These are phyloP conservation scores for Fraxinus baroniana DNA, from an alignment of 305 asterid species.

Conservation along the genomic window DNA sequence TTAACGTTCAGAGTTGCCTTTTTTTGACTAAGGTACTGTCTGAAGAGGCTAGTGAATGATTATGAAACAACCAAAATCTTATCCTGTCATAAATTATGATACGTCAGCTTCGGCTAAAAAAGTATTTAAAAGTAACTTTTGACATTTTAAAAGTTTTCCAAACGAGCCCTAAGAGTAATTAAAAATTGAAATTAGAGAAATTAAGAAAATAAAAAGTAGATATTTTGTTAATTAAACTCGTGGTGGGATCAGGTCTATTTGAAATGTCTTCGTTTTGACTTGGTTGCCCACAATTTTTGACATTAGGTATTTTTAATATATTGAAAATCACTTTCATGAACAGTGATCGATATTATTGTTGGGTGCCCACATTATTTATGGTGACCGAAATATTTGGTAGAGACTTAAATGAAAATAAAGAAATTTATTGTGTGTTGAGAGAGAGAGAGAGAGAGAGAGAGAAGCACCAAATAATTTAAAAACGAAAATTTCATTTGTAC, in stretches of 20 bases:
- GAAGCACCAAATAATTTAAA: neutral
- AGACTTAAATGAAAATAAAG: neutral
- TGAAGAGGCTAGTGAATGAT: neutral
- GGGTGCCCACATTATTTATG: neutral
- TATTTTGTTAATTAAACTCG: neutral
- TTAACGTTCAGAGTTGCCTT: constrained; percentile 18
- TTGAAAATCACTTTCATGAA: neutral
- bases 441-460: neutral
- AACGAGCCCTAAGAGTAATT: neutral
- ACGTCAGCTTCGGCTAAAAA: neutral
- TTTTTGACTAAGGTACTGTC: constrained; percentile 15
- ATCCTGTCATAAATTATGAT: neutral
- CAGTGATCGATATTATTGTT: neutral
- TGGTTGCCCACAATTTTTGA: constrained; percentile 23
- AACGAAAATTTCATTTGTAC: too few relatives aligned
- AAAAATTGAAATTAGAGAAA: neutral
- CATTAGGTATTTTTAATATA: constrained; percentile 1
- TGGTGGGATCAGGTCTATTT: neutral
- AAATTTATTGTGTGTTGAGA: neutral
- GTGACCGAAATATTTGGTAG: neutral
- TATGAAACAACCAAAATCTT: neutral
- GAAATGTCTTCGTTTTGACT: neutral
- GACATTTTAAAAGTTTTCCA: neutral
- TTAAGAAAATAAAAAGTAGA: neutral
- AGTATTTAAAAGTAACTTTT: neutral